Evolutionary conservation across 2,329 filamentous ascomycete species (phyloP).

Genomic region (Diaporthe longicolla): DNA sequence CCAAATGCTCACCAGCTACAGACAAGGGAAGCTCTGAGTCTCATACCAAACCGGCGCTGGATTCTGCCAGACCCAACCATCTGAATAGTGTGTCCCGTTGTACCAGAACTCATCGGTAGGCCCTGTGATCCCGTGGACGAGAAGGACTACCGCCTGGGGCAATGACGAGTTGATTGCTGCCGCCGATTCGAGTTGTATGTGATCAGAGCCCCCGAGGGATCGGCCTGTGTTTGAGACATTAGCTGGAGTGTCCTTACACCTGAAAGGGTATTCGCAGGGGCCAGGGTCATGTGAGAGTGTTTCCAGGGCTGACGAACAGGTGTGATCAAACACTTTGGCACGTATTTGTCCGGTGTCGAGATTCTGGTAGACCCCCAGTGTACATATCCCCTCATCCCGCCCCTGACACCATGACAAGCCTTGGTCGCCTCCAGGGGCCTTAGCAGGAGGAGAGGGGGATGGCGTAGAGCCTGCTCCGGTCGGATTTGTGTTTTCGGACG

Average conservation of each 20-base stretch:
- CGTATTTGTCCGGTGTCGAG: slow-evolving; percentile 10
- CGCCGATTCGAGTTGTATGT: neutral
- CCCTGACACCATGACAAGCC: slow-evolving; percentile 4
- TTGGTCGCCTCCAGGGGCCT: neutral
- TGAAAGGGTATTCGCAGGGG: no score
- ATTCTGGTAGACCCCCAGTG: slow-evolving; percentile 16
- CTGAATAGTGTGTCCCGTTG: slow-evolving; percentile 5
- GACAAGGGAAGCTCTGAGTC: neutral
- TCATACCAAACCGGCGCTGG: slow-evolving; percentile 7
- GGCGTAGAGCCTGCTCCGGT: neutral
- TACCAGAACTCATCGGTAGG: slow-evolving; percentile 7
- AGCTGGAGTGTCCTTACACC: neutral
- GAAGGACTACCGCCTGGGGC: neutral
- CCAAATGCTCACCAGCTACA: neutral
- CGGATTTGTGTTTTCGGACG: neutral
- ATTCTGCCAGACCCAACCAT: slow-evolving; percentile 25
- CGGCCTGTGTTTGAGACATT: neutral
- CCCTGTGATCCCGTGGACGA: neutral
- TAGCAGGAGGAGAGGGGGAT: neutral
- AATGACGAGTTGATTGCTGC: neutral
- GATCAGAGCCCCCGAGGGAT: neutral
- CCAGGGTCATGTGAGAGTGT: fast-evolving
- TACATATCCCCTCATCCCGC: neutral
- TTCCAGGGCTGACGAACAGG: neutral
- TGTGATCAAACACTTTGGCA: slow-evolving; percentile 15